Evolutionary conservation across 2,329 filamentous ascomycete species (phyloP), one percentile per base, ranked within the genome.

Genomic region (Graphilbum fragrans): DNA sequence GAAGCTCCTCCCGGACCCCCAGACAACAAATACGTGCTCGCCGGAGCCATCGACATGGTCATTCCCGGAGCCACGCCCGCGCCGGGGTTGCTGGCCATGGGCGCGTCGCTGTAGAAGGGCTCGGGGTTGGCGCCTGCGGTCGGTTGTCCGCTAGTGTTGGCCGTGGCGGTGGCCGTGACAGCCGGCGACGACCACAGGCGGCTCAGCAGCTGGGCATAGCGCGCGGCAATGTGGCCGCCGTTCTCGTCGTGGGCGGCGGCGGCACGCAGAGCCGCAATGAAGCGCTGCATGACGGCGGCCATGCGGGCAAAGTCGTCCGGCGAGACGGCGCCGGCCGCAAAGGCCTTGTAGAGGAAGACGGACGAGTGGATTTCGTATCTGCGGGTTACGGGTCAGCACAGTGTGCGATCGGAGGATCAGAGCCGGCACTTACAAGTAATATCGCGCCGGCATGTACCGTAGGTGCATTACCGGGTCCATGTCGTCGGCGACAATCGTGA

Each of bases 261-360:
- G 8, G 29, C 29, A 5, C 29, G 29, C 14, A 31, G 14, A 16
- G 29, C 29, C 8, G 29, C 29, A 14, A 31, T 31, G 14, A 31
- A 31, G 29, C 29, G 29, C 29, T 31, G 29, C 29, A 31, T 31
- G 11, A 31, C 11, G 5, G 29, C 29, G 8, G 29, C 14, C 29
- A 31, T 31, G 29, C 29, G 29, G 6, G 29, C 29, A 31, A 31
- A 31, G 29, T 31, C 29, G 11, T 31, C 29, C 11, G 29, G 11
- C 17, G 29, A 17, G 4, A 39, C 32, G 19, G 31, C 37, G n/a
- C 37, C 37, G 29, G 27, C 27, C 3, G 27, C 37, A 29, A 21
- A 16, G 20, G 37, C 27, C 19, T 39, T 39, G 37, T 33, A 39
- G 18, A 39, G 37, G 32, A 39, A 39, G 37, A 39, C 37, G 29